Evolutionary conservation across 306 rosid species (phyloP).

Genomic region (Casuarina cunninghamiana): DNA sequence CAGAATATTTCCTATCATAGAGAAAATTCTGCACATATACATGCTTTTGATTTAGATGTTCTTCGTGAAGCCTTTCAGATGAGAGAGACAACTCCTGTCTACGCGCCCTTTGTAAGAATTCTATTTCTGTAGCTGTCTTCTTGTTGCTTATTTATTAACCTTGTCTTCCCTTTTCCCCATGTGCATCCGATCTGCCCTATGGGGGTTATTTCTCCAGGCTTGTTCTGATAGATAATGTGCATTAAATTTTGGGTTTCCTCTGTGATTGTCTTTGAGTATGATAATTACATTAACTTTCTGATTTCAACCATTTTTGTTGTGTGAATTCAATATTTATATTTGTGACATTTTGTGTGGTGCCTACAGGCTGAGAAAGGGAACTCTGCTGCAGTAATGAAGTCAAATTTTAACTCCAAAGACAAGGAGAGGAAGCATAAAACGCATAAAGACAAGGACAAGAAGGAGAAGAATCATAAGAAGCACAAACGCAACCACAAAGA

Average conservation of each 20-base stretch:
- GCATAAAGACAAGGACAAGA: conserved; percentile 15
- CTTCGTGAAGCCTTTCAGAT: conserved; percentile 32
- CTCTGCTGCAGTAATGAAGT: conserved; percentile 14
- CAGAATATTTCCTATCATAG: conserved; percentile 8
- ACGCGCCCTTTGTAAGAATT: conserved; percentile 31
- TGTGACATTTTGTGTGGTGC: not conserved
- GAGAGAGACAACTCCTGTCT: conserved; percentile 30
- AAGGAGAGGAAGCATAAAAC: conserved; percentile 28
- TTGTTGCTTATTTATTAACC: not conserved
- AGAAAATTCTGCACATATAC: conserved; percentile 12
- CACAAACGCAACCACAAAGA: conserved; percentile 11
- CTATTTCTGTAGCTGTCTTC: not conserved
- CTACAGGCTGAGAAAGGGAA: conserved; percentile 39
- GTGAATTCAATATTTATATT: not conserved
- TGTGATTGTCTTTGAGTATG: not conserved
- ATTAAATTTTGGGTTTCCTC: not conserved
- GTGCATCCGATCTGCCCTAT: too few species aligned
- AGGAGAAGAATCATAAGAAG: conserved; percentile 22
- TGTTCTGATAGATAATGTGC: not conserved
- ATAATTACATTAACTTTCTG: not conserved
- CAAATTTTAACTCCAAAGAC: conserved; percentile 20
- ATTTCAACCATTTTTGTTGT: not conserved
- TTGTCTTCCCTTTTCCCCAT: not conserved
- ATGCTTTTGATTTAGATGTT: conserved; percentile 25
- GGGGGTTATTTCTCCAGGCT: not conserved